phyloP scores from a whole-genome alignment of 2,329 filamentous ascomycete genomes.

The Scedosporium boydii region DNA sequence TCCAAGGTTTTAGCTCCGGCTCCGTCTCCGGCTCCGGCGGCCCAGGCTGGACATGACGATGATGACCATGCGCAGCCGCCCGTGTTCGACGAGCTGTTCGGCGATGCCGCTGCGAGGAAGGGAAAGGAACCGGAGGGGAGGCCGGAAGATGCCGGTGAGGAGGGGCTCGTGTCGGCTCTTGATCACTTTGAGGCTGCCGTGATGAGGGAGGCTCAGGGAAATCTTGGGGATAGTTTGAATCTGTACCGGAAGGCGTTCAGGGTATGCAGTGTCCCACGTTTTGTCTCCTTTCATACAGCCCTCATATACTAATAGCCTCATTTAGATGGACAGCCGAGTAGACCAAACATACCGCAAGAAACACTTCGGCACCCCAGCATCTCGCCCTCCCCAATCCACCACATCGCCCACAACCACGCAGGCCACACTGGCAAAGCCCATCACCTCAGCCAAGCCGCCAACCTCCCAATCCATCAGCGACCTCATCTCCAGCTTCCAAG shows the following conservation, averaged over 20 bases:
- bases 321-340: constrained; percentile 70
- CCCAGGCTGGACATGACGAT: constrained; percentile 9
- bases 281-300: background rate
- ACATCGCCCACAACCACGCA: constrained; percentile 9
- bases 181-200: constrained; percentile 92
- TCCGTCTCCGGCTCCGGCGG: constrained; percentile 10
- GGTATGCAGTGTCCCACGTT: constrained; percentile 35
- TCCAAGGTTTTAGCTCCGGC: no score
- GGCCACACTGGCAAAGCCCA: constrained; percentile 16
- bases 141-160: constrained; percentile 11
- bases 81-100: constrained; percentile 11
- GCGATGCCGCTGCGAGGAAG: constrained; percentile 7
- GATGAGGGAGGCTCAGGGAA: constrained; percentile 77
- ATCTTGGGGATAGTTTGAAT: constrained; percentile 76
- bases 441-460: constrained; percentile 9
- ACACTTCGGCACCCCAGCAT: constrained; percentile 56
- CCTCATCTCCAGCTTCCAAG: constrained; percentile 67
- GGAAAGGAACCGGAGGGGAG: constrained; percentile 5
- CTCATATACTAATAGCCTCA: constrained; percentile 9
- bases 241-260: constrained; percentile 87
- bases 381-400: constrained; percentile 33
- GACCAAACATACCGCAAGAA: constrained; percentile 85
- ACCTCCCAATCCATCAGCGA: constrained; percentile 45
- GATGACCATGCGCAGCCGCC: constrained; percentile 17
- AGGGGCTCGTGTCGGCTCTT: constrained; percentile 62